Percentiles rank a stretch among this genome's conserved stretches.
phyloP scores from a whole-genome alignment of 495 filamentous ascomycete genomes.

The Barbatosphaeria neglecta region DNA sequence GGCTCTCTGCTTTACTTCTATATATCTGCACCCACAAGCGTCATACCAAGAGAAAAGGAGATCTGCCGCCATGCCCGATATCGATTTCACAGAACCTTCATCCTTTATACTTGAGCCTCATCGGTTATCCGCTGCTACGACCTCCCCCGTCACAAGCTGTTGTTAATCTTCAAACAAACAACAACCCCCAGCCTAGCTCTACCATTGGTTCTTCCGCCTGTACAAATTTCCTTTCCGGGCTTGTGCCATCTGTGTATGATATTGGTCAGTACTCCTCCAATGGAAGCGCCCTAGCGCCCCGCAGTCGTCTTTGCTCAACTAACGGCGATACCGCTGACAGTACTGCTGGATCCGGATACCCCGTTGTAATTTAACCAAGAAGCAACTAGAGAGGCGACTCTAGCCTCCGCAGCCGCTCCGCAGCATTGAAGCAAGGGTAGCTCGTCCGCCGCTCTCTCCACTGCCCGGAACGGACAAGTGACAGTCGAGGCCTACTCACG shows the following conservation, averaged over 20 bases:
- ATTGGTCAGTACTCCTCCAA: constrained; percentile 39
- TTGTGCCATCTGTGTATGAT: constrained; percentile 30
- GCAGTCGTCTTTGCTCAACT: constrained; percentile 12
- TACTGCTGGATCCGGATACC: constrained; percentile 9
- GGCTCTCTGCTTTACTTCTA: neutral
- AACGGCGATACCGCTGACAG: constrained; percentile 15
- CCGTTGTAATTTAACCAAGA: constrained; percentile 19
- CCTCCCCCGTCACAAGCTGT: constrained; percentile 3
- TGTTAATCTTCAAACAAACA: constrained; percentile 9
- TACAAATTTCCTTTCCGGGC: constrained; percentile 17
- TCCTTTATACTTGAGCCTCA: constrained; percentile 18
- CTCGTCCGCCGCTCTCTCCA: neutral
- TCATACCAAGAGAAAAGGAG: neutral
- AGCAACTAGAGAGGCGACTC: constrained; percentile 2
- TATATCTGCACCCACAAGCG: neutral
- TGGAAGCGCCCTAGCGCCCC: constrained; percentile 5
- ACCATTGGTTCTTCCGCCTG: constrained; percentile 15
- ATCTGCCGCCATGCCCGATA: constrained; percentile 20
- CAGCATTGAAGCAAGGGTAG: constrained; percentile 2
- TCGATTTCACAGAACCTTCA: constrained; percentile 6
- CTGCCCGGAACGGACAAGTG: neutral
- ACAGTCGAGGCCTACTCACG: neutral
- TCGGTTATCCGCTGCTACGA: too few species aligned
- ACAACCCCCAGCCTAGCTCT: constrained; percentile 3
- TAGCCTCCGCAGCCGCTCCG: neutral